A percentile compares a stretch with the other conserved stretches of the same genome.
Conservation (phyloP, 345 rosid species). For the Populus alba region DNA sequence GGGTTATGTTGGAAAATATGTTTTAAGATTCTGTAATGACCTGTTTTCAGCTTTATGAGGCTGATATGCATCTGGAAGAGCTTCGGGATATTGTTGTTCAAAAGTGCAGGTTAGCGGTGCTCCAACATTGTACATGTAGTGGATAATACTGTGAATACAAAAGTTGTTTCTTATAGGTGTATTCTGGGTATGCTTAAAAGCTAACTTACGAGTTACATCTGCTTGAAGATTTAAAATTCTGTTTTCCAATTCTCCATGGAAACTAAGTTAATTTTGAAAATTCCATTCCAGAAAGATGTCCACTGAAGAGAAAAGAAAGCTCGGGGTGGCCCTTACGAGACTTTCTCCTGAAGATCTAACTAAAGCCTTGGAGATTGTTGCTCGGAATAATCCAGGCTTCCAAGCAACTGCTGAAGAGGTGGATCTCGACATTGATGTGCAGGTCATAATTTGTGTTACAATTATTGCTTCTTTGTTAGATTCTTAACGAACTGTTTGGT, state of each 20-base stretch:
- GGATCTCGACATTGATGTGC: constrained; percentile 82
- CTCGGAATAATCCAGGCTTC: constrained; percentile 66
- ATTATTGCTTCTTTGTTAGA: not conserved
- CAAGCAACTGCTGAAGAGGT: constrained; percentile 70
- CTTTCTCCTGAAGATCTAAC: constrained; percentile 77
- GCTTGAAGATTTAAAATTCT: not conserved
- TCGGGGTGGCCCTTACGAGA: constrained; percentile 60
- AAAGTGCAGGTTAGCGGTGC: constrained; percentile 68
- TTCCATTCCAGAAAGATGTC: constrained; percentile 55
- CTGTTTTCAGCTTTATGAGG: constrained; percentile 60
- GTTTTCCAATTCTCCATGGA: not conserved
- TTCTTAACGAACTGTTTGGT: not conserved
- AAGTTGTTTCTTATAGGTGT: too few species aligned
- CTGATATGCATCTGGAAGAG: constrained; percentile 67
- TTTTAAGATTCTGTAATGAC: constrained; percentile 8
- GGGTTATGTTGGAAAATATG: not conserved
- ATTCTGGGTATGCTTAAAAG: too few species aligned
- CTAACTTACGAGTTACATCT: not conserved
- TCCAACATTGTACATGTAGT: not conserved
- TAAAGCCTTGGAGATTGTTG: constrained; percentile 76
- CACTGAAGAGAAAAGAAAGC: constrained; percentile 71
- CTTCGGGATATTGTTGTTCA: constrained; percentile 64
- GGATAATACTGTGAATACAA: not conserved
- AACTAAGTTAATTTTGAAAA: not conserved
- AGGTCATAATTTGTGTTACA: constrained; percentile 31